Conservation (phyloP, 1,284 basidiomycete species). For the Inonotus hispidus region DNA sequence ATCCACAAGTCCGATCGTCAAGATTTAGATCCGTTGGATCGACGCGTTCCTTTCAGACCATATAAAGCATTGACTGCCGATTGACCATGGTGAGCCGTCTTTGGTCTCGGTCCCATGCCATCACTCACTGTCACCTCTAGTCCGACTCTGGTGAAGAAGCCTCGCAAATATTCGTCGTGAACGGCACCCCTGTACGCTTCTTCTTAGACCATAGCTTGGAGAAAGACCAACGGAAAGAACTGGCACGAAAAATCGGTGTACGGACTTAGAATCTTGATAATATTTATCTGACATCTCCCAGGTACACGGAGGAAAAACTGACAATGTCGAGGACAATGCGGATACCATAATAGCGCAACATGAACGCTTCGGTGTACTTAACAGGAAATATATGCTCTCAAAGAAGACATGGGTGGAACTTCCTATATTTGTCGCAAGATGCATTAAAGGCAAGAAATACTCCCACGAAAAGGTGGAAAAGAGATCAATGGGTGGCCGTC, state of each 20-base stretch:
- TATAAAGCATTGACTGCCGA: too few species aligned
- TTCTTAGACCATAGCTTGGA: too few species aligned
- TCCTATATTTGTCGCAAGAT: conserved; percentile 6
- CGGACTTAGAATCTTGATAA: background rate
- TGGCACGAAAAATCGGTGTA: background rate
- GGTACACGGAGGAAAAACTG: conserved; percentile 8
- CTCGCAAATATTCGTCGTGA: too few species aligned
- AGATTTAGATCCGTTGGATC: too few species aligned
- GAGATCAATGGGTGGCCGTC: conserved; percentile 8
- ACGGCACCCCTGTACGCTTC: too few species aligned
- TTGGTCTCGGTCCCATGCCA: too few species aligned
- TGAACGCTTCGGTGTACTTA: background rate
- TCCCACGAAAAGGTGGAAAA: background rate
- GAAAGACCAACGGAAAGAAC: background rate
- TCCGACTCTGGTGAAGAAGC: too few species aligned
- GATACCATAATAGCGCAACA: conserved; percentile 8
- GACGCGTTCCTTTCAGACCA: too few species aligned
- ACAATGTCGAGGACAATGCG: background rate
- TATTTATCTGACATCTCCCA: background rate
- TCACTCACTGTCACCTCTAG: too few species aligned
- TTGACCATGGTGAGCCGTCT: too few species aligned
- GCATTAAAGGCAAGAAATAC: conserved; percentile 4
- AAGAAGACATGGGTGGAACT: conserved; percentile 10
- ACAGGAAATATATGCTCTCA: background rate
- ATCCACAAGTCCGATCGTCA: too few species aligned